Base-by-base conservation (phyloP, 1,284 basidiomycete genomes). In the Sanghuangporus baumii region DNA sequence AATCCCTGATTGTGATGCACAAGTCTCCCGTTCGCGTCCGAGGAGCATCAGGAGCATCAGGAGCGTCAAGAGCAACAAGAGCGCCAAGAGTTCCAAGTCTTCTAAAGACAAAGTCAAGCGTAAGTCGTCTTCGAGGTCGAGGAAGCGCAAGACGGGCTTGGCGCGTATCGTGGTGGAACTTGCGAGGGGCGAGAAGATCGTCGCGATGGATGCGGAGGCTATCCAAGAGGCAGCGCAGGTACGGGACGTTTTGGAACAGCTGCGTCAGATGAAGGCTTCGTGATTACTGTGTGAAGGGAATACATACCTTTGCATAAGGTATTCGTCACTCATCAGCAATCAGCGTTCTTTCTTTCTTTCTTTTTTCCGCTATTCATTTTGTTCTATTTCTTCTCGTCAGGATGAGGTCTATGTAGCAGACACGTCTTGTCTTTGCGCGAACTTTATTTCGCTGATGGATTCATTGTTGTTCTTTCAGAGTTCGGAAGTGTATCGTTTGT, bases 131-230 rank as follows among this genome's bases (percentile, higher is more conserved):
- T 41, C 43, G 43, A 16, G 43, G 16, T 36, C 43, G 14, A 38
- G 52, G 20, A 62, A 57, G 43, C 61, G 61, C 34, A 54, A 55
- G 59, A 64, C 62, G n/a, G 62, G 62, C 0, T 46, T 64, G 34
- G 62, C 58, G 18, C 58, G 51, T 8, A 64, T 64, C 36, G 62
- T 64, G 23, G 62, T 64, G 16, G 61, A 62, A 34, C 26, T 62
- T 14, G 48, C 55, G 14, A 51, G 20, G 14, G 61, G 55, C 41
- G 56, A 37, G 18, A 26, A 60, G 50, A 23, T 60, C 16, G 48
- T 48, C 11, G 48, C 41, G n/a, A 54, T 61, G 34, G 62, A 64
- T 12, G 54, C 62, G 20, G 62, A 64, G 41, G 54, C 62, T 31
- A 40, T 62, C 7, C 55, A 62, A 20, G 61, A 57, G 9, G 59